Base-by-base conservation (phyloP, 2,329 filamentous ascomycete species). In the Neonectria faginata region DNA sequence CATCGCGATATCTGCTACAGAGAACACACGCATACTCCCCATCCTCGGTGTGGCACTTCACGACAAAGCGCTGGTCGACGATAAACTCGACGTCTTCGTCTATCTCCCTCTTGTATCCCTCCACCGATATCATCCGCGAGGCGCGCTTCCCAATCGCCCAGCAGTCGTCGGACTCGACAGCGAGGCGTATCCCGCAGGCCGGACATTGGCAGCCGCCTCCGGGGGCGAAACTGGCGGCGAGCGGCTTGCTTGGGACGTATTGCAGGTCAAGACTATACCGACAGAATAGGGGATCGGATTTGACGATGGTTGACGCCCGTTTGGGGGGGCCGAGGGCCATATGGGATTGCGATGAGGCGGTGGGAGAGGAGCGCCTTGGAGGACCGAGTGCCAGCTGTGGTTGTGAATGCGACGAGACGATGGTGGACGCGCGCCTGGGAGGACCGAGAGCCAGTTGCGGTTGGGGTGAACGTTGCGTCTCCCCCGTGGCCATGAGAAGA, bases 211-310 rank as follows among this genome's bases (percentile, higher is more conserved):
- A 52, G 31, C 65, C 61, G 0, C 67, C 70, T 0, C 60, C 16
- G 2, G 70, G 71, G 5, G 53, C 67, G 14, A 73, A 73, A 6
- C 53, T 60, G 1, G 71, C 54, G 9, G 65, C 53, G 12, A 73
- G 70, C 0, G 63, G 68, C 33, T 41, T 55, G 25, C 65, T 62
- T 3, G 47, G 62, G 1, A 59, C 48, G 20, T 66, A 63, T 41
- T 73, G 71, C 2, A 73, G 57, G 39, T 73, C 71, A 5, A 73
- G 47, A 6, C 71, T 70, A 27, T 73, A 73, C 31, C 65, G 67
- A 25, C 71, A 73, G 57, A 60, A 73, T 9, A 73, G 29, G 25
- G 70, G 62, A 22, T 71, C 68, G 5, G 60, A 31, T 9, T 60
- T 18, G 42, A 61, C 36, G 20, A 62, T 22, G 31, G 64, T 65